Evolutionary conservation across 768 basidiomycete genomes (phyloP).

Genomic region (Coprinopsis sp.): DNA sequence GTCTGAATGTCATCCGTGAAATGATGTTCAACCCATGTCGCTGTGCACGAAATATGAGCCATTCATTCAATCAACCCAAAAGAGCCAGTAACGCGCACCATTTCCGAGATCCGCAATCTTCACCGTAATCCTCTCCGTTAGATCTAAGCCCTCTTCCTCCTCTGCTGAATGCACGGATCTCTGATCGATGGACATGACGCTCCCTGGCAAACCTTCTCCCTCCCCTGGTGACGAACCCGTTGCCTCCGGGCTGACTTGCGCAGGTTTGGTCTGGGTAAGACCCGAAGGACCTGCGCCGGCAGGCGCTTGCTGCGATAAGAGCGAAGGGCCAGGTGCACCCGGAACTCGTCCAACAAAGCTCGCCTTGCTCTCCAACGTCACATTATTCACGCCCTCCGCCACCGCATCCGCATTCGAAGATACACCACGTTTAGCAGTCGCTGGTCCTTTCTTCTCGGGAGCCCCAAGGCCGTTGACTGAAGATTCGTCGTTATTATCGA

Average conservation of each 20-base stretch:
- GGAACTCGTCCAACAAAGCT: conserved; percentile 23
- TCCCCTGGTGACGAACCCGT: no score
- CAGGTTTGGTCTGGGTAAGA: no score
- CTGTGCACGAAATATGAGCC: conserved; percentile 27
- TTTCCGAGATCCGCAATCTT: conserved; percentile 99
- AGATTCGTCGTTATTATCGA: conserved; percentile 48
- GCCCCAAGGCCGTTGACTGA: conserved; percentile 21
- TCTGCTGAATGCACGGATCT: conserved; percentile 30
- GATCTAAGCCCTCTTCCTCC: background rate
- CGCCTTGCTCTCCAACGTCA: conserved; percentile 31
- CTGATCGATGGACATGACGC: conserved; percentile 31
- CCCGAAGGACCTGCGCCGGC: conserved; percentile 18
- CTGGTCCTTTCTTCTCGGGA: conserved; percentile 17
- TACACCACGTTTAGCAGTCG: conserved; percentile 18
- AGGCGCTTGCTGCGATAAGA: conserved; percentile 70
- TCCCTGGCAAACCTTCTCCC: conserved; percentile 17
- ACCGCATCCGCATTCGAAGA: conserved; percentile 33
- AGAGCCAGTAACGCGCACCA: conserved; percentile 47
- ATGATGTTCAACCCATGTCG: conserved; percentile 90
- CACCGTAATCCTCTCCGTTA: conserved; percentile 71
- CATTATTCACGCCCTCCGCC: conserved; percentile 35
- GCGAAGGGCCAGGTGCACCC: conserved; percentile 51
- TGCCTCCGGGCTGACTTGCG: no score
- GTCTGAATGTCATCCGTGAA: conserved; percentile 99
- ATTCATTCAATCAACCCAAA: conserved; percentile 1